A percentile compares a stretch with the other conserved stretches of the same genome.
Evolutionary conservation across 2,329 filamentous ascomycete genomes (phyloP).

Genomic region (Talaromyces sp.): DNA sequence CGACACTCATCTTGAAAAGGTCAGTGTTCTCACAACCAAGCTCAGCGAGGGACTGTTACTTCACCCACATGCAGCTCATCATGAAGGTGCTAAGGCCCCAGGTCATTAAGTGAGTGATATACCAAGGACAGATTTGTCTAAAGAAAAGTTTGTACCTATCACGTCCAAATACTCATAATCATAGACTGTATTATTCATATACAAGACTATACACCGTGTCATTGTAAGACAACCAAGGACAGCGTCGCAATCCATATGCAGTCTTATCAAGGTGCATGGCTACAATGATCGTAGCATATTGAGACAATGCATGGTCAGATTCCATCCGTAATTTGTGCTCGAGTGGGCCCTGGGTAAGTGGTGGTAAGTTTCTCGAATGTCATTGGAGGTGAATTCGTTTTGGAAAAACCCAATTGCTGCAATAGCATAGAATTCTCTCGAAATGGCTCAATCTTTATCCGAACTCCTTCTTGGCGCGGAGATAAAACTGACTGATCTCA

Average conservation of each 20-base stretch:
- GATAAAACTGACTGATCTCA: not conserved
- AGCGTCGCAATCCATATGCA: not conserved
- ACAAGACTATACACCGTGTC: not conserved
- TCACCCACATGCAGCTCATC: not conserved
- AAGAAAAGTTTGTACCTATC: not conserved
- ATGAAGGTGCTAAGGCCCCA: not conserved
- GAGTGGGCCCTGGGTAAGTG: no score
- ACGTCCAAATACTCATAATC: not conserved
- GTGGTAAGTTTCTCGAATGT: no score
- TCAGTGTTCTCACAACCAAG: not conserved
- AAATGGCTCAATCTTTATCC: not conserved
- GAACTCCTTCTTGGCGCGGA: not conserved
- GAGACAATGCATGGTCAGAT: not conserved
- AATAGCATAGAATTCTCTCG: not conserved
- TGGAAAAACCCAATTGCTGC: not conserved
- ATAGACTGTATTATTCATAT: not conserved
- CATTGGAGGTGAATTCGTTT: not conserved
- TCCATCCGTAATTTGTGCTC: not conserved
- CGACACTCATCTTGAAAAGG: constrained; percentile 18
- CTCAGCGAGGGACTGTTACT: not conserved
- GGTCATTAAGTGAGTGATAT: not conserved
- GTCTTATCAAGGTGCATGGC: not conserved
- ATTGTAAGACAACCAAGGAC: not conserved
- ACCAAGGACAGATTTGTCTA: not conserved
- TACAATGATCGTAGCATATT: not conserved